Evolutionary conservation across 2,329 filamentous ascomycete genomes (phyloP).

Genomic region (Aspergillus cejpii): DNA sequence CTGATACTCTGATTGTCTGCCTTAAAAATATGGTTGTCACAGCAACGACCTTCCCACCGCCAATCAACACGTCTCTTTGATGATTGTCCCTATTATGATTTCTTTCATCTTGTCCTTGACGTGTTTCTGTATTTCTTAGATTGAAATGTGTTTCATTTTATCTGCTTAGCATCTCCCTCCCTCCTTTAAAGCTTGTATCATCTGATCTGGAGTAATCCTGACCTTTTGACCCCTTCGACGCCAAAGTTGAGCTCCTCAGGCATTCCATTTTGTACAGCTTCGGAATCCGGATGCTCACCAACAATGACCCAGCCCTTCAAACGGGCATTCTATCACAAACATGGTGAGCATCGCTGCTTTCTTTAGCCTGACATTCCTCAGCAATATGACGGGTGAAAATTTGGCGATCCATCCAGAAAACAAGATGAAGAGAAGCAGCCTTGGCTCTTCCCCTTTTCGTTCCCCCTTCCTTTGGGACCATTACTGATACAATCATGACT

Average conservation of each 20-base stretch:
- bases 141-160: background rate
- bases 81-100: background rate
- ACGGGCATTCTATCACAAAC: background rate
- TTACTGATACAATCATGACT: background rate
- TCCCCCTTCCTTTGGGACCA: conserved; percentile 1
- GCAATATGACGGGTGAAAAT: background rate
- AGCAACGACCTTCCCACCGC: conserved; percentile 14
- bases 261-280: no score
- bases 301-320: conserved; percentile 2
- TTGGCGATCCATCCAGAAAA: background rate
- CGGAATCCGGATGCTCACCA: conserved; percentile 8
- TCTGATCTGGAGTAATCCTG: conserved; percentile 1
- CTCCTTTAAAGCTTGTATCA: background rate
- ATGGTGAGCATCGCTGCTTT: conserved; percentile 7
- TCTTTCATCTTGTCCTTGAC: background rate
- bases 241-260: background rate
- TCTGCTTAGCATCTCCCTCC: background rate
- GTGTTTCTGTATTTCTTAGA: background rate
- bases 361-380: conserved; percentile 1
- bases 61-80: background rate
- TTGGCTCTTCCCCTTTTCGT: background rate
- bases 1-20: background rate
- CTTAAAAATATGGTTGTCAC: conserved; percentile 16
- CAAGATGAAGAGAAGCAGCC: background rate
- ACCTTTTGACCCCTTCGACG: conserved; percentile 2